Base-by-base conservation (phyloP, 108 stramenopile species). In the Conticribra guillardii region DNA sequence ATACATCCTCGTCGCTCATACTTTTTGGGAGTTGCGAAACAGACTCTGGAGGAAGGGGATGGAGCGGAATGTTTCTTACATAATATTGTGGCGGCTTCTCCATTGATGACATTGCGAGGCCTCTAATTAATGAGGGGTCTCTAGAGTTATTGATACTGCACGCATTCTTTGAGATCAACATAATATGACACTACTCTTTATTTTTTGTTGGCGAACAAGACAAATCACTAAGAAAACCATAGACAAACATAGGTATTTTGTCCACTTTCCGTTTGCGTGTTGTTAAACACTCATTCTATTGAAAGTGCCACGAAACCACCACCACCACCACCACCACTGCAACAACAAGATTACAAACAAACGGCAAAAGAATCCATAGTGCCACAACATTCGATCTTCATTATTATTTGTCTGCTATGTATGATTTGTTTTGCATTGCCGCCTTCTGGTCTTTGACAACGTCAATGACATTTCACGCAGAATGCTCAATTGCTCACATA, bases 1-100 rank as follows among this genome's bases (percentile, higher is more conserved):
- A 2, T 76, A 1, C 67, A 76, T 55, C 75, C 67, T 32, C 60
- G 75, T 22, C 60, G 75, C 15, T 54, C 60, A 22, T 68, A 68
- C 37, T 69, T 76, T 32, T 50, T 76, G 61, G 75, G 41, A 47
- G 48, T 44, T 29, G 60, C 47, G 18, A 55, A 45, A 32, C 60
- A 44, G 47, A 49, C 31, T 34, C 59, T 50, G 19, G 60, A 54
- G 21, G 9, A 46, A 19, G 66, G 59, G 29, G 37, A 51, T 27
- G 60, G 33, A 26, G 41, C 59, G 37, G 18, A 32, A 66, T 33
- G 30, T 31, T 44, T 58, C 18, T 32, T 76, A 22, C 75, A 50
- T n/a, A 76, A 69, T 28, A 63, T 76, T 47, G 47, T 52, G 19
- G 67, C 61, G 2, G 75, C 75, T 14, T 58, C 30, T 11, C 75